These are phyloP conservation scores for Xylaria sp. DNA, from an alignment of 495 filamentous ascomycete genomes.

Conservation along the genomic window DNA sequence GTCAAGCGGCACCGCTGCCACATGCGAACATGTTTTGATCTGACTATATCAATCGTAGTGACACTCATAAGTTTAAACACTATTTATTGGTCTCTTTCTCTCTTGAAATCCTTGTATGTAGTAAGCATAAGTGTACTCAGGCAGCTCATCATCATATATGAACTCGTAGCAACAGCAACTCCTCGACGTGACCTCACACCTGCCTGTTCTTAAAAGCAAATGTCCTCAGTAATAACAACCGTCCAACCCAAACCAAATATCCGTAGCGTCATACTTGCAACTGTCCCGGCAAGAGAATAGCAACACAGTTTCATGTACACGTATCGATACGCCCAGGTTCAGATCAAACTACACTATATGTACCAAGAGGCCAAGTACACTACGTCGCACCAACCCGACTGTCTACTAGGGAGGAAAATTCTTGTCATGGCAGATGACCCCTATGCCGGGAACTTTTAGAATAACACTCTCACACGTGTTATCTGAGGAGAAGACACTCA, in stretches of 20 bases:
- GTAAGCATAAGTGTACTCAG: neutral
- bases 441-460: neutral
- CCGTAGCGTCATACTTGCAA: neutral
- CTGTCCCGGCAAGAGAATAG: neutral
- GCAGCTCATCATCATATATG: neutral
- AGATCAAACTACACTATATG: slow-evolving; percentile 15
- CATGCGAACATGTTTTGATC: neutral
- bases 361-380: neutral
- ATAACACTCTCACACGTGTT: neutral
- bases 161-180: neutral
- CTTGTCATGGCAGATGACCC: neutral
- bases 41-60: neutral
- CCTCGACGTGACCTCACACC: neutral
- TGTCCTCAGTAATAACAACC: neutral
- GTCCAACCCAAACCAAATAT: neutral
- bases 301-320: neutral
- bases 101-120: neutral
- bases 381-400: slow-evolving; percentile 6
- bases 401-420: neutral
- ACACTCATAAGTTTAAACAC: neutral
- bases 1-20: neutral
- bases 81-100: neutral
- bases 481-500: neutral
- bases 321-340: neutral
- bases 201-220: neutral